A percentile compares a stretch with the other conserved stretches of the same genome.
Conservation (phyloP, 148 eudicot species). For the Rhododendron ovatum region DNA sequence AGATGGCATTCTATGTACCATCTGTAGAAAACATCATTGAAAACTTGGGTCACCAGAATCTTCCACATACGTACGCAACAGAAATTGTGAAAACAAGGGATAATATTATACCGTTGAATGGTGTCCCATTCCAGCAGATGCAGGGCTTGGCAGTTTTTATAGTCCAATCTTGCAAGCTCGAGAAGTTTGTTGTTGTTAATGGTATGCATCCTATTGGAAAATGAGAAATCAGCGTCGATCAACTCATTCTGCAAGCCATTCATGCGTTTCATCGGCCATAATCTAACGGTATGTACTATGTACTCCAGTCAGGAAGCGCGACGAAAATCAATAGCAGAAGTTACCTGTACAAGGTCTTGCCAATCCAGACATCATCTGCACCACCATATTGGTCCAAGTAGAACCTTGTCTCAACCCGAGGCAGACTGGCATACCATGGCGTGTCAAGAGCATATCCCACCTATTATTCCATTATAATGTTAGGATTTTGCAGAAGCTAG, state of each 20-base stretch:
- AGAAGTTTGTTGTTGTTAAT: slow-evolving; percentile 63
- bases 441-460: slow-evolving; percentile 68
- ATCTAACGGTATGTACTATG: no score
- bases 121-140: slow-evolving; percentile 62
- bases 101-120: slow-evolving; percentile 40
- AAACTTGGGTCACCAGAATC: not conserved
- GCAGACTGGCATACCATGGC: slow-evolving; percentile 79
- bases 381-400: slow-evolving; percentile 87
- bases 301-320: no score
- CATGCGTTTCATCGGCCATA: no score
- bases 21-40: not conserved
- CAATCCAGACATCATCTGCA: slow-evolving; percentile 78
- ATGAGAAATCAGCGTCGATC: no score
- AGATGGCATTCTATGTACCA: not conserved
- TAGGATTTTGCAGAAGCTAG: no score
- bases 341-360: slow-evolving; percentile 79
- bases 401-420: slow-evolving; percentile 67
- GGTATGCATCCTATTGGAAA: slow-evolving; percentile 48
- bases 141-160: slow-evolving; percentile 54
- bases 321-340: not conserved
- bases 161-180: slow-evolving; percentile 80
- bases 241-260: no score
- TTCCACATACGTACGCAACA: no score
- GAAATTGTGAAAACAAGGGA: not conserved
- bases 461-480: slow-evolving; percentile 14